Base-by-base conservation (phyloP, 1,284 basidiomycete genomes). In the Somion occarium region DNA sequence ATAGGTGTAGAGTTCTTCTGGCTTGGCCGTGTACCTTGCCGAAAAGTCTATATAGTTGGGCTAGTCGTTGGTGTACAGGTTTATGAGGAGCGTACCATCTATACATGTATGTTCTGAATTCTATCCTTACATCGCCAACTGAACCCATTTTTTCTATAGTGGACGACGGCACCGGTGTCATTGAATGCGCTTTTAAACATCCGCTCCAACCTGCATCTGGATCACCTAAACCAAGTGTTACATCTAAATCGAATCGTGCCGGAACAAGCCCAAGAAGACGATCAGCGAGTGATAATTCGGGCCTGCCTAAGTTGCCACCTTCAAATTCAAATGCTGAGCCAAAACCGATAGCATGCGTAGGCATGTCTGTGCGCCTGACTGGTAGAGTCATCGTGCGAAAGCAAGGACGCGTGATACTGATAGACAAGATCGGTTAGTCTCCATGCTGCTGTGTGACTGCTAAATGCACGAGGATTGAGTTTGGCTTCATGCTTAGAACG, bases 1-100 rank as follows among this genome's bases (percentile, higher is more conserved):
- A 3, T 49, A 65, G 61, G 59, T 12, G 54, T 60, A 46, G 82
- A 84, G 52, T 85, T 83, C 58, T 88, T 76, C 63, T 84, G 84
- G 84, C 67, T 90, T 9, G 83, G 83, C 9, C 68, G 80, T n/a
- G 73, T 83, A 1, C 88, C 87, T 2, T 89, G 85, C 64, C 72
- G 86, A 12, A 79, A 66, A 1, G 79, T 86, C 9, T 66, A 70
- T 23, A 59, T 88, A 2, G 72, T 83, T 7, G 87, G 82, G 1
- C 64, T 87, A 47, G 65, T 89, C 4, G 80, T 89, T 1, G 85
- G 80, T 2, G 65, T 85, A 3, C 73, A 77, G 50, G 64, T 72
- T 0, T 81, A 79, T 52, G 86, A 89, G 53, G 75, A 72, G 57
- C 75, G 76, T 27, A 70, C 79, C 11, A 59, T 82, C 0, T 88